Evolutionary conservation across 148 eudicot genomes (phyloP).

Genomic region (Pouteria glomerata): DNA sequence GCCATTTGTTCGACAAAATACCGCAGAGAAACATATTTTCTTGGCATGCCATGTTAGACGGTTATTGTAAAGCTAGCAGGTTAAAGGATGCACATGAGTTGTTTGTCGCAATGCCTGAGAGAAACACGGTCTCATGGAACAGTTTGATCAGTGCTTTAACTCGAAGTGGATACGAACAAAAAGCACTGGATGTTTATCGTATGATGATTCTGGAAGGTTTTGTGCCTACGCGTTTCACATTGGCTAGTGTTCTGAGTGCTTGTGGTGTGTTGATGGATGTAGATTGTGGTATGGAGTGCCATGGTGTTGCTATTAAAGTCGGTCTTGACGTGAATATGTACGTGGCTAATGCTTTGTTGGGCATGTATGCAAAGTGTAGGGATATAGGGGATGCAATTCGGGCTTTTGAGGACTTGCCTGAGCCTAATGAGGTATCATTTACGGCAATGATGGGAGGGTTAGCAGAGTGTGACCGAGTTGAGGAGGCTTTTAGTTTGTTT

Average conservation of each 20-base stretch:
- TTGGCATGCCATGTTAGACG: slow-evolving; percentile 62
- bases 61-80: slow-evolving; percentile 33
- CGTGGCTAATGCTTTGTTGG: slow-evolving; percentile 70
- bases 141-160: slow-evolving; percentile 55
- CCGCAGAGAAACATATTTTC: slow-evolving; percentile 45
- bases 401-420: slow-evolving; percentile 49
- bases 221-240: slow-evolving; percentile 60
- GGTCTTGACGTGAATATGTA: slow-evolving; percentile 56
- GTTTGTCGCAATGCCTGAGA: slow-evolving; percentile 69
- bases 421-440: slow-evolving; percentile 76
- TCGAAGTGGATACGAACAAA: slow-evolving; percentile 28
- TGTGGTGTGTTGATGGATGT: slow-evolving; percentile 47
- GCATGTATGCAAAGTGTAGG: slow-evolving; percentile 66
- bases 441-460: slow-evolving; percentile 69
- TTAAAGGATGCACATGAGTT: slow-evolving; percentile 30
- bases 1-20: slow-evolving; percentile 53
- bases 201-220: slow-evolving; percentile 49
- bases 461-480: slow-evolving; percentile 39
- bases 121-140: slow-evolving; percentile 65
- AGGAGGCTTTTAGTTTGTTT: slow-evolving; percentile 60
- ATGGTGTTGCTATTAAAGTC: slow-evolving; percentile 46
- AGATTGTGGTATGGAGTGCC: slow-evolving; percentile 51
- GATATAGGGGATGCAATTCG: slow-evolving; percentile 38
- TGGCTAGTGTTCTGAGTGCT: slow-evolving; percentile 74
- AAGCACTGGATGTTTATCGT: slow-evolving; percentile 46